Evolutionary conservation across 768 basidiomycete genomes (phyloP).

Genomic region (Mycena rebaudengoi): DNA sequence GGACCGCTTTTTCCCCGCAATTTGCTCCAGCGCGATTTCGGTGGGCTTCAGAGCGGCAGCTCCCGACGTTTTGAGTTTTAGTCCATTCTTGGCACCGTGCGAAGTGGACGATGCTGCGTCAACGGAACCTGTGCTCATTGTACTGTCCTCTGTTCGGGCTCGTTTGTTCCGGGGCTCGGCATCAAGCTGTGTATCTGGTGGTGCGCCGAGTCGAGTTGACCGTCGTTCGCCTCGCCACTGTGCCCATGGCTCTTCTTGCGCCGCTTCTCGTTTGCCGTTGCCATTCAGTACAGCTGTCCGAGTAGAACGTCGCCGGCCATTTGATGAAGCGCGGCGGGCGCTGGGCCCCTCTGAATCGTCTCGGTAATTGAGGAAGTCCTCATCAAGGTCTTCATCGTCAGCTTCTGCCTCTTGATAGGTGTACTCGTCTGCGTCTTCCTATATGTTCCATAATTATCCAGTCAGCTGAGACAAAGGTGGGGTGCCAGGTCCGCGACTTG

Average conservation of each 20-base stretch:
- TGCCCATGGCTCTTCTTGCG: constrained; percentile 59
- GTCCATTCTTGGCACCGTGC: constrained; percentile 42
- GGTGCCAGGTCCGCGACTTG: constrained; percentile 44
- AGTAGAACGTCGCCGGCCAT: constrained; percentile 61
- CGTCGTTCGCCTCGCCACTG: constrained; percentile 82
- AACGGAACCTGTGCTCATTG: constrained; percentile 62
- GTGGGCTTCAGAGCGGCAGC: constrained; percentile 75
- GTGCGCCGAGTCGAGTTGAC: constrained; percentile 70
- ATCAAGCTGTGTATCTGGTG: constrained; percentile 60
- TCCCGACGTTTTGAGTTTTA: constrained; percentile 61
- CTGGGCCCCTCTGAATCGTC: constrained; percentile 54
- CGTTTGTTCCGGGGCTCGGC: constrained; percentile 66
- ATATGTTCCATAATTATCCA: constrained; percentile 40
- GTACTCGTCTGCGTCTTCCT: constrained; percentile 76
- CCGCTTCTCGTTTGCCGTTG: constrained; percentile 60
- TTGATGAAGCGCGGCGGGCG: constrained; percentile 41
- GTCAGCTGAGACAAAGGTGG: constrained; percentile 38
- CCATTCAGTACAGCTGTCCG: constrained; percentile 56
- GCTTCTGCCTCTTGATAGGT: constrained; percentile 69
- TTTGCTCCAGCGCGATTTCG: constrained; percentile 78
- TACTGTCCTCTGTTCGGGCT: constrained; percentile 81
- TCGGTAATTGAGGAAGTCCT: constrained; percentile 54
- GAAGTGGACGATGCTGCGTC: constrained; percentile 46
- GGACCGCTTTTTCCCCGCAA: constrained; percentile 84
- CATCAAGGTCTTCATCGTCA: constrained; percentile 72